Evolutionary conservation across 2,329 filamentous ascomycete genomes (phyloP), one percentile per base, ranked within the genome.

Genomic region (Drechslera avenae): DNA sequence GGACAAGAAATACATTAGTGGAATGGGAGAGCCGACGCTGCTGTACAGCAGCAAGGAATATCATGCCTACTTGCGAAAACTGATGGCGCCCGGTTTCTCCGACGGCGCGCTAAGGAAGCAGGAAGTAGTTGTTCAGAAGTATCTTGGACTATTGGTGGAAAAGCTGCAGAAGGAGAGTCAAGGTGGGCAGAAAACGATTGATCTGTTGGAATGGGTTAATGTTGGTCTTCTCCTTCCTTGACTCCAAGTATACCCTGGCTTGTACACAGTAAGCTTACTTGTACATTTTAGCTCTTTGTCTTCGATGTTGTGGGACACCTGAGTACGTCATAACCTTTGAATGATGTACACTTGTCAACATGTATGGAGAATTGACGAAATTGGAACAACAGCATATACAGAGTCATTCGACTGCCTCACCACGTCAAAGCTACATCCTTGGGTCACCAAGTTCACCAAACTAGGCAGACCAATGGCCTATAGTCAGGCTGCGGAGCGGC

Each of bases 341-440:
- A 26, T 64, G 60, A 1, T 62, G 69, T 26, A 56, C 68, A 7
- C 21, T 23, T 23, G 4, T 23, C 21, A 23, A 23, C 21, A 23
- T 23, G 21, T 23, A 23, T 48, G 59, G 1, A 10, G 3, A 33
- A 3, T 23, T 23, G n/a, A n/a, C n/a, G n/a, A n/a, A n/a, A 23
- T 23, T 33, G 4, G 3, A 4, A 33, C 4, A 4, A 33, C 31
- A 33, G 31, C 31, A 10, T 68, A 67, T 46, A 63, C 63, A 1
- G 67, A 70, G 26, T 52, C 62, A 6, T 62, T 66, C 21, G 51
- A 56, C 5, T 62, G 63, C 31, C 52, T 68, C 10, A 56, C 61
- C 13, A 40, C 36, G 2, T 46, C 59, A 13, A 61, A 55, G 47
- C 52, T 57, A 13, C 40, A 50, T 39, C 32, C 40, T 12, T 50